These are phyloP conservation scores for Parastagonospora avenae DNA, from an alignment of 2,329 filamentous ascomycete genomes.

Conservation along the genomic window DNA sequence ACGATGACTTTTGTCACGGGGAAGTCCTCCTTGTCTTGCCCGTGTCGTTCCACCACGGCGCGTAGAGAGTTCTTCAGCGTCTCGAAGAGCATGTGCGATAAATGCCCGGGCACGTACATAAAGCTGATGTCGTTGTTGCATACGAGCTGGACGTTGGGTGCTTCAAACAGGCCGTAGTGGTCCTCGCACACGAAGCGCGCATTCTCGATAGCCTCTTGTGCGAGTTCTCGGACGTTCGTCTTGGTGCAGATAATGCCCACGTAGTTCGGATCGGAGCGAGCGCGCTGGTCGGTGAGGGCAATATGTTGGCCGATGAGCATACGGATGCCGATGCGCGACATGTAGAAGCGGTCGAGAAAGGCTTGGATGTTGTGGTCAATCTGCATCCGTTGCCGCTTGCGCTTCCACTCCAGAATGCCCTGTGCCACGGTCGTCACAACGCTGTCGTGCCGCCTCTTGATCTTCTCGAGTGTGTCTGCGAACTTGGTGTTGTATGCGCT, in stretches of 20 bases:
- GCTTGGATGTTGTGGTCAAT: slow-evolving; percentile 97
- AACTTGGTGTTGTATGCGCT: slow-evolving; percentile 94
- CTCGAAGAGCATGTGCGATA: slow-evolving; percentile 99
- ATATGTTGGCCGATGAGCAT: slow-evolving; percentile 99
- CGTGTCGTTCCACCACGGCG: slow-evolving; percentile 94
- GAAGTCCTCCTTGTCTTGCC: slow-evolving; percentile 93
- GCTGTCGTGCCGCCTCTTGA: slow-evolving; percentile 94
- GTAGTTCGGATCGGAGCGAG: slow-evolving; percentile 87
- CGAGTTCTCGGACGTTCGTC: slow-evolving; percentile 93
- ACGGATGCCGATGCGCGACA: slow-evolving; percentile 98
- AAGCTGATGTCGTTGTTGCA: slow-evolving; percentile 95
- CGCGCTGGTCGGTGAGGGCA: slow-evolving; percentile 89
- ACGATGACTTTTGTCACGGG: slow-evolving; percentile 97
- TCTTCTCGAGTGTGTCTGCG: slow-evolving; percentile 84
- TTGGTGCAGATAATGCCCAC: slow-evolving; percentile 99
- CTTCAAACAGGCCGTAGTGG: slow-evolving; percentile 96
- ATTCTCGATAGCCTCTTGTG: slow-evolving; percentile 97
- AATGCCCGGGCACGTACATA: slow-evolving; percentile 99
- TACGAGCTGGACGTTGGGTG: slow-evolving; percentile 93
- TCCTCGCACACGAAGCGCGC: slow-evolving; percentile 99
- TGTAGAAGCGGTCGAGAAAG: slow-evolving; percentile 98
- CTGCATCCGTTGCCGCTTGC: slow-evolving; percentile 93
- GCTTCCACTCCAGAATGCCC: slow-evolving; percentile 97
- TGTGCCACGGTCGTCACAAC: slow-evolving; percentile 98
- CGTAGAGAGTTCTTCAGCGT: slow-evolving; percentile 98